Percentiles rank a stretch among this genome's conserved stretches.
Evolutionary conservation across 352 stramenopile genomes (phyloP).

Genomic region (Globisporangium spiculum): DNA sequence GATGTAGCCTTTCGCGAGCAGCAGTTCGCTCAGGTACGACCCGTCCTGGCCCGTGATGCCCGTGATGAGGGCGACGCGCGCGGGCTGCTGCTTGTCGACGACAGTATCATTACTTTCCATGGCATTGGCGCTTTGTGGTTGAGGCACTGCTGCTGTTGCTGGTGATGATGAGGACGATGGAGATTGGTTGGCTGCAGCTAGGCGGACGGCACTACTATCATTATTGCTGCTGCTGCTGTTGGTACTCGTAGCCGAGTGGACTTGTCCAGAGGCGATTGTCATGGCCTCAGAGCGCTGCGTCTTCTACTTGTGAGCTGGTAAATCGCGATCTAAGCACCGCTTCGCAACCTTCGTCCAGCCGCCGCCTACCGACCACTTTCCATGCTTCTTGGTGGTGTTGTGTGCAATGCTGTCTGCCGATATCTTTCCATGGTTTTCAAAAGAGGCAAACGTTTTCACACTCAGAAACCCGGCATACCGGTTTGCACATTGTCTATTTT

Average conservation of each 20-base stretch:
- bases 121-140: not conserved
- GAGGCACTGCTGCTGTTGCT: not conserved
- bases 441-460: not conserved
- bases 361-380: not conserved
- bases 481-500: too few relatives aligned
- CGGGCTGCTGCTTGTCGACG: conserved; percentile 6
- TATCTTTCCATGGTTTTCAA: not conserved
- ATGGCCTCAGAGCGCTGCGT: not conserved
- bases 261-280: not conserved
- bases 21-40: conserved; percentile 96
- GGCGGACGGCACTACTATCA: not conserved
- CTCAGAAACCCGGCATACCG: too few relatives aligned
- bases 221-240: not conserved
- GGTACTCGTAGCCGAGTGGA: not conserved
- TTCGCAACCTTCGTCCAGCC: not conserved
- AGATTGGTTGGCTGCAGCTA: conserved; percentile 1
- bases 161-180: not conserved
- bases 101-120: not conserved
- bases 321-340: conserved; percentile 4
- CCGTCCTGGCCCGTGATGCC: conserved; percentile 99
- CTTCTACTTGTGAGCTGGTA: not conserved
- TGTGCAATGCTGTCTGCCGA: too few relatives aligned
- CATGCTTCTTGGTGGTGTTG: not conserved
- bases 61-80: conserved; percentile 92
- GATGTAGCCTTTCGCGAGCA: conserved; percentile 96